phyloP scores from a whole-genome alignment of 2,329 filamentous ascomycete species.

The Penicillium italicum region DNA sequence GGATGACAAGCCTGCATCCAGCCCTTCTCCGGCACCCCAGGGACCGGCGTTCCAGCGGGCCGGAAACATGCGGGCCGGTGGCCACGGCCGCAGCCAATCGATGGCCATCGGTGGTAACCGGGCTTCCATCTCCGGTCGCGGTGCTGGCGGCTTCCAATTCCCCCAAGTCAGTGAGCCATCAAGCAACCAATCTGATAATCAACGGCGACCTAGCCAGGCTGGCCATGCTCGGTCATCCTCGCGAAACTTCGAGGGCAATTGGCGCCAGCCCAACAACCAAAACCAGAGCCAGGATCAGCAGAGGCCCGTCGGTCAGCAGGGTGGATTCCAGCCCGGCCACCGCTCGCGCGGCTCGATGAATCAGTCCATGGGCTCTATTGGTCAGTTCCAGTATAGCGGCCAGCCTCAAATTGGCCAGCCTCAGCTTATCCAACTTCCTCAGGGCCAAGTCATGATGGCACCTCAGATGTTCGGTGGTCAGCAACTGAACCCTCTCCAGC shows the following conservation, averaged over 20 bases:
- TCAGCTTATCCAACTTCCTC: slow-evolving; percentile 79
- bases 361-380: slow-evolving; percentile 78
- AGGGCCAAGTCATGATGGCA: slow-evolving; percentile 78
- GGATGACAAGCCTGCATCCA: slow-evolving; percentile 44
- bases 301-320: slow-evolving; percentile 63
- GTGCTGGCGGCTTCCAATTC: slow-evolving; percentile 71
- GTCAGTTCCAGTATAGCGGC: slow-evolving; percentile 72
- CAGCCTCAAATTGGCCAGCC: slow-evolving; percentile 61
- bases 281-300: slow-evolving; percentile 48
- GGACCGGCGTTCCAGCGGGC: slow-evolving; percentile 67
- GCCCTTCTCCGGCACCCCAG: slow-evolving; percentile 52
- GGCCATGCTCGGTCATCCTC: slow-evolving; percentile 80
- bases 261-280: slow-evolving; percentile 73
- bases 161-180: slow-evolving; percentile 55
- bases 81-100: slow-evolving; percentile 51
- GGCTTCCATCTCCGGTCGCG: slow-evolving; percentile 59
- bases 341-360: slow-evolving; percentile 79
- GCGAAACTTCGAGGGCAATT: slow-evolving; percentile 96
- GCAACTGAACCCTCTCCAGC: slow-evolving; percentile 80
- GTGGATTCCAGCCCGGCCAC: slow-evolving; percentile 87
- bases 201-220: slow-evolving; percentile 66
- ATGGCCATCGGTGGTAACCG: slow-evolving; percentile 60
- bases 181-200: slow-evolving; percentile 60
- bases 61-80: slow-evolving; percentile 80
- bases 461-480: slow-evolving; percentile 81